phyloP scores from a whole-genome alignment of 495 filamentous ascomycete species.

The Tuber calosporum region DNA sequence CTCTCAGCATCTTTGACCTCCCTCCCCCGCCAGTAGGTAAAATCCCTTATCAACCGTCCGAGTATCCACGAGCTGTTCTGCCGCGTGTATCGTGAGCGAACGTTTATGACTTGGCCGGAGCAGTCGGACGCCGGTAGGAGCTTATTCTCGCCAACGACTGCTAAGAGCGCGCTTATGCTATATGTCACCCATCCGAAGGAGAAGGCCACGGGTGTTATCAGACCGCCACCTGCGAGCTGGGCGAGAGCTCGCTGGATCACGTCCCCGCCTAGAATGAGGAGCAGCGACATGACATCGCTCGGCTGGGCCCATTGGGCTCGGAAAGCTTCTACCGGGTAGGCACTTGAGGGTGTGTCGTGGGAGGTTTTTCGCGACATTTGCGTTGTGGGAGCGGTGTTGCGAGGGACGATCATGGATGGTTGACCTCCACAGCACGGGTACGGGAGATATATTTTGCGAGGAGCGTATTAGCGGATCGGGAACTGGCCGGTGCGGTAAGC shows the following conservation, averaged over 20 bases:
- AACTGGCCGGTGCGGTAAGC: neutral
- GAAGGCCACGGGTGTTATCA: constrained; percentile 49
- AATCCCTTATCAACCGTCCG: constrained; percentile 49
- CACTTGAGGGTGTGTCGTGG: neutral
- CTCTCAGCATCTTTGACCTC: constrained; percentile 2
- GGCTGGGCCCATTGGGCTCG: constrained; percentile 42
- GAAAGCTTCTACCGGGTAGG: neutral
- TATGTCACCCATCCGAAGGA: constrained; percentile 47
- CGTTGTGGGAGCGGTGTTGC: neutral
- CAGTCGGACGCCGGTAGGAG: constrained; percentile 46
- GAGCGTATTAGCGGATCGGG: neutral
- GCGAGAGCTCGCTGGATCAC: constrained; percentile 49
- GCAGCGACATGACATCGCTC: constrained; percentile 45
- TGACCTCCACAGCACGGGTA: no score
- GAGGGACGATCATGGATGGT: neutral
- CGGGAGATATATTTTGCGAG: neutral
- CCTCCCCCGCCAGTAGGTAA: constrained; percentile 34
- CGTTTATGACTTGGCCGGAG: constrained; percentile 46
- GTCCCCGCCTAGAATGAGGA: constrained; percentile 50
- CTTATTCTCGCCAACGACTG: constrained; percentile 46
- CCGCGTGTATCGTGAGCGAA: constrained; percentile 44
- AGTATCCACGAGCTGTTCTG: constrained; percentile 49
- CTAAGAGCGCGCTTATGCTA: constrained; percentile 23
- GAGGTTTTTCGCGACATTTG: neutral
- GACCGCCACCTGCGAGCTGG: constrained; percentile 42